These are phyloP conservation scores for Dactylonectria estremocensis DNA, from an alignment of 2,329 filamentous ascomycete genomes.

Conservation along the genomic window DNA sequence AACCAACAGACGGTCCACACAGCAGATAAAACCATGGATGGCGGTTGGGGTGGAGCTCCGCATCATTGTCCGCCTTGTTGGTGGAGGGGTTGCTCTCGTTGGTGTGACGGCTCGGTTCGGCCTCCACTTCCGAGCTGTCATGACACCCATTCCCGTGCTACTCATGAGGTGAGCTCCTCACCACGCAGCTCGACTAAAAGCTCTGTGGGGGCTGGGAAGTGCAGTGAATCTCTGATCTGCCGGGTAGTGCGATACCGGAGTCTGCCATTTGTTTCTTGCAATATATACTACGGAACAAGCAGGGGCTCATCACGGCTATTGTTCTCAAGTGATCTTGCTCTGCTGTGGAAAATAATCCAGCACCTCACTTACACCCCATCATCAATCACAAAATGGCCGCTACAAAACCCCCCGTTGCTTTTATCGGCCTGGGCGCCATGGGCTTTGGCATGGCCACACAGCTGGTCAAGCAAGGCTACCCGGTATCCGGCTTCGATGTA, in stretches of 20 bases:
- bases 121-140: constrained; percentile 18
- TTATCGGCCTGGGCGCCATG: constrained; percentile 40
- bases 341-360: no score
- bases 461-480: constrained; percentile 29
- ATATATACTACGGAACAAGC: constrained; percentile 25
- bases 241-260: constrained; percentile 27
- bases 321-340: neutral
- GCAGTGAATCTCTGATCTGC: neutral
- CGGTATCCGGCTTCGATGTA: constrained; percentile 37
- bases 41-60: constrained; percentile 18
- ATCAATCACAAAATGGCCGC: constrained; percentile 14
- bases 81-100: constrained; percentile 4
- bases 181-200: neutral
- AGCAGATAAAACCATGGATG: no score
- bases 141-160: neutral
- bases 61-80: constrained; percentile 18
- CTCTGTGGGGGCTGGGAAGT: constrained; percentile 6
- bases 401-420: constrained; percentile 30
- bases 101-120: constrained; percentile 25
- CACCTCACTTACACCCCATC: neutral
- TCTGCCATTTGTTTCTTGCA: constrained; percentile 1
- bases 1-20: no score
- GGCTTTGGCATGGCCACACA: constrained; percentile 39
- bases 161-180: constrained; percentile 2
- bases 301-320: neutral